phyloP scores from a whole-genome alignment of 768 basidiomycete species.

The Pulveroboletus sp. region DNA sequence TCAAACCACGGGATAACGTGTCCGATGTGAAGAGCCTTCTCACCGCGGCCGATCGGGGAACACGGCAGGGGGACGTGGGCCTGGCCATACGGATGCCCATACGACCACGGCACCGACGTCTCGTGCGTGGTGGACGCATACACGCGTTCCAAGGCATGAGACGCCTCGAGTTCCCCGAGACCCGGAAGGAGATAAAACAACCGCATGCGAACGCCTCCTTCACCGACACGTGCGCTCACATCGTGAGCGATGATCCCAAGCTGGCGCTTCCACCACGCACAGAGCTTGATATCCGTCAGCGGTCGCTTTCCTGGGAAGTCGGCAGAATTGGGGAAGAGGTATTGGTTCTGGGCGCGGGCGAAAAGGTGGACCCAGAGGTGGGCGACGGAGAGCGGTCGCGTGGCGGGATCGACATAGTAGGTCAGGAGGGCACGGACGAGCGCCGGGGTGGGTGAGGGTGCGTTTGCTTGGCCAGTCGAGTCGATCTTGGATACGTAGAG shows the following conservation, averaged over 20 bases:
- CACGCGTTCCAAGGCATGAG: slow-evolving; percentile 45
- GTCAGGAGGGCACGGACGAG: slow-evolving; percentile 64
- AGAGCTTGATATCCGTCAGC: slow-evolving; percentile 72
- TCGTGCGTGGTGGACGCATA: slow-evolving; percentile 19
- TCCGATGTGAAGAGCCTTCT: slow-evolving; percentile 43
- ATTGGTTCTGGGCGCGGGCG: slow-evolving; percentile 86
- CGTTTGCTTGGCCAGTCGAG: slow-evolving; percentile 70
- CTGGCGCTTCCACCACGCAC: slow-evolving; percentile 89
- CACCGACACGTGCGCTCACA: slow-evolving; percentile 21
- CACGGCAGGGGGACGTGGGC: slow-evolving; percentile 39
- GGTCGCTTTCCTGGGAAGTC: slow-evolving; percentile 67
- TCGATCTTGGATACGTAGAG: slow-evolving; percentile 95
- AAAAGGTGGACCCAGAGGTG: slow-evolving; percentile 83
- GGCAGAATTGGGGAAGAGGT: slow-evolving; percentile 87
- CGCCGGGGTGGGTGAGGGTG: slow-evolving; percentile 62
- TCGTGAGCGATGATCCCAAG: slow-evolving; percentile 52
- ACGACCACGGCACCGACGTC: slow-evolving; percentile 48
- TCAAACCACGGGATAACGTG: slow-evolving; percentile 84
- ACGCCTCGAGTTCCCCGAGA: slow-evolving; percentile 62
- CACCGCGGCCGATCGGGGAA: slow-evolving; percentile 37
- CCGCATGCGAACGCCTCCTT: slow-evolving; percentile 9
- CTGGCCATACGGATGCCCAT: slow-evolving; percentile 72
- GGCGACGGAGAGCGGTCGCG: slow-evolving; percentile 51
- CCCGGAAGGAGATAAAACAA: slow-evolving; percentile 70
- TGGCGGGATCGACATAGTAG: slow-evolving; percentile 59